Evolutionary conservation across 768 basidiomycete genomes (phyloP), one percentile per base, ranked within the genome.

Genomic region (Mycena rosella): DNA sequence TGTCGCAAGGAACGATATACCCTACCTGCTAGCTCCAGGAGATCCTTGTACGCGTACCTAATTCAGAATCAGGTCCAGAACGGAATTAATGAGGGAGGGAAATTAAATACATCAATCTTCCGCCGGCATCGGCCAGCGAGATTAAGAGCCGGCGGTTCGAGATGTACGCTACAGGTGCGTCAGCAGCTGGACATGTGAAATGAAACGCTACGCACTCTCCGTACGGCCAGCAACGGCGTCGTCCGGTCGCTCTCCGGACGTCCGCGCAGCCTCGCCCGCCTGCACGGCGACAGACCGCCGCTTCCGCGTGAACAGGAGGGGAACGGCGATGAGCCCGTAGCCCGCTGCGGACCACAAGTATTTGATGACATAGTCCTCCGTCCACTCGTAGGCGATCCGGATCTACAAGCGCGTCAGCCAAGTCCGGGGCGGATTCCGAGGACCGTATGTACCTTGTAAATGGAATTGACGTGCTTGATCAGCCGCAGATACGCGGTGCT

Each of bases 281-380:
- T 70, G 69, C 11, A 67, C 75, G 26, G 67, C 73, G 11, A 77
- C 68, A 11, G 80, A 81, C 26, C 83, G 82, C 55, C 82, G 80
- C 17, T 79, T 82, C 20, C 89, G 83, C 0, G 91, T 93, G 73
- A 93, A 89, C 42, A 97, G 82, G 22, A 97, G 85, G 0, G 96
- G 97, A 1, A 98, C 91, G 10, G 96, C 94, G 74, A 99, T 98
- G 24, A 98, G 85, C 5, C 86, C 87, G 77, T 98, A 99, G 0
- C 97, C 97, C 5, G 90, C 91, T 1, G 96, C 96, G 13, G 93
- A 95, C 96, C 96, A 98, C 11, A 94, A 81, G 77, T 98, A 98
- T 78, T 98, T 98, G 84, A 98, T 96, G 22, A 98, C 92, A 72
- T 95, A 96, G 81, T 98, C 96, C 75, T 98, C 96, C 0, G 94